Base-by-base conservation (phyloP, 2,329 filamentous ascomycete species). In the Akanthomyces muscarius region DNA sequence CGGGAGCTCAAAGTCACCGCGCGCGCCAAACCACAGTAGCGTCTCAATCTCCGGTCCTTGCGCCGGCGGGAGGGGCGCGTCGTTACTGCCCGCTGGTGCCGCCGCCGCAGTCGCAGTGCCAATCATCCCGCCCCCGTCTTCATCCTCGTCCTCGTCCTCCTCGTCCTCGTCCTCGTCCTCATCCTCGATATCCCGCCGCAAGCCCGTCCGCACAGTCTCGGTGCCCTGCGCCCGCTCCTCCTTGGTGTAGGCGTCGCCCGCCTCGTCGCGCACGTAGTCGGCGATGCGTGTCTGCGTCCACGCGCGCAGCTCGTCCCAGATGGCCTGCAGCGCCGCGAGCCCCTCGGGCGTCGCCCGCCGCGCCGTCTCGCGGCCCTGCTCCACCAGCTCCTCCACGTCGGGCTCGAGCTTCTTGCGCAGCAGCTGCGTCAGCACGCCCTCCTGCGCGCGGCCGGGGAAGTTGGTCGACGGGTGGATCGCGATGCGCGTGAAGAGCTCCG, bases 361-460 rank as follows among this genome's bases (percentile, higher is more conserved):
- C 14, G 79, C 79, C 33, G 78, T 77, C 63, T 79, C 79, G 42
- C 84, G 83, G 1, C 87, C 89, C 58, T 86, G 78, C 25, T 86
- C 83, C 30, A 94, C 86, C 77, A 89, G 88, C 63, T 87, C 86
- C 71, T 93, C 90, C 21, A 92, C 87, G 28, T 85, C 82, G 0
- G 91, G 90, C 68, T 95, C 91, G 55, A 92, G 82, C 73, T 95
- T 95, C 76, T 95, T 96, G 45, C 91, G 88, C 38, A 96, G 79
- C 2, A 96, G 80, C 69, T 89, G 85, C 30, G 84, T 81, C 1
- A 94, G 81, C 4, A 91, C 80, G 55, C 74, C 77, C 73, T 89
- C 86, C 64, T 91, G 86, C 5, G 83, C 88, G 68, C 83, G 87
- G 44, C 86, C 89, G 5, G 86, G 92, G 75, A 85, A 95, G 73